phyloP scores from a whole-genome alignment of 495 filamentous ascomycete species.

The Coniosporium apollinis region DNA sequence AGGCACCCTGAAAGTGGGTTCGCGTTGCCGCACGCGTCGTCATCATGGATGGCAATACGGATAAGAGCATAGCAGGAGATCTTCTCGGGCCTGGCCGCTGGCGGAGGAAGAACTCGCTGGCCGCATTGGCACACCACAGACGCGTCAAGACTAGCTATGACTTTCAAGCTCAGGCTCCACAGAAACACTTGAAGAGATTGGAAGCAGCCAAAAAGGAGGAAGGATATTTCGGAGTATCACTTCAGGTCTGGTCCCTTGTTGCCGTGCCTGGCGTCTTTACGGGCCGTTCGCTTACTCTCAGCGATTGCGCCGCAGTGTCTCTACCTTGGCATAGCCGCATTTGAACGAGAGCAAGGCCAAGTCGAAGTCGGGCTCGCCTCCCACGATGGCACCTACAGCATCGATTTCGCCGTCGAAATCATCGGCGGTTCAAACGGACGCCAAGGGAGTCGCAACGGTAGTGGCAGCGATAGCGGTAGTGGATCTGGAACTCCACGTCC shows the following conservation, averaged over 20 bases:
- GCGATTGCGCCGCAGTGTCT: conserved; percentile 5
- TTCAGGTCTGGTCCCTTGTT: background rate
- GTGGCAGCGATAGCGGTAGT: background rate
- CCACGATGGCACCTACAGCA: conserved; percentile 62
- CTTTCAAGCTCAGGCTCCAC: conserved; percentile 1
- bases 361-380: conserved; percentile 36
- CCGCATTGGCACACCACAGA: too few relatives aligned
- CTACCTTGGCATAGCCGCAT: conserved; percentile 17
- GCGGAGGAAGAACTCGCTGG: too few relatives aligned
- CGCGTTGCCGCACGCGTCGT: too few relatives aligned
- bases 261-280: background rate
- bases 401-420: conserved; percentile 52
- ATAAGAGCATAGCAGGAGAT: too few relatives aligned
- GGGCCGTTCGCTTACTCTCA: background rate
- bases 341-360: conserved; percentile 2
- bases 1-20: too few relatives aligned
- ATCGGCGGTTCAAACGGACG: conserved; percentile 31
- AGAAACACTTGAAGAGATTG: background rate
- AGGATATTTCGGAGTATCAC: too few relatives aligned
- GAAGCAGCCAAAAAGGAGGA: background rate
- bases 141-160: background rate
- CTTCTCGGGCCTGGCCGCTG: too few relatives aligned
- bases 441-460: background rate
- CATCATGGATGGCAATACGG: too few relatives aligned
- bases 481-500: background rate